Conservation (phyloP, 768 basidiomycete genomes). For the Boletus subcaerulescens region DNA sequence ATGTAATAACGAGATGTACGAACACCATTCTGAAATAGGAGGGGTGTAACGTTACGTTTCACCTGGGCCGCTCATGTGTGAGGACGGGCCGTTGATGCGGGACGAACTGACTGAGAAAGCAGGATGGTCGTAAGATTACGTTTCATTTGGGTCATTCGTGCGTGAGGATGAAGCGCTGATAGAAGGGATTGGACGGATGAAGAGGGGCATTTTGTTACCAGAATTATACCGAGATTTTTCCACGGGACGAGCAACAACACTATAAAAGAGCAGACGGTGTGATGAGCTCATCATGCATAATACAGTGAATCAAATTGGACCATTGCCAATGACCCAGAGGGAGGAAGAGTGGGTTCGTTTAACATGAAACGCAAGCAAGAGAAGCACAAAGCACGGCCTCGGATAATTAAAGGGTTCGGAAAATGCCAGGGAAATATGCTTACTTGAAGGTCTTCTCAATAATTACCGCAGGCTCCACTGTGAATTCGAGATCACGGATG, state of each 20-base stretch:
- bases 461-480: slow-evolving; percentile 47
- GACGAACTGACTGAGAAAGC: background rate
- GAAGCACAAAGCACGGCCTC: slow-evolving; percentile 13
- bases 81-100: slow-evolving; percentile 2
- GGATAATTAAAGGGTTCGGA: slow-evolving; percentile 23
- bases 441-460: slow-evolving; percentile 66
- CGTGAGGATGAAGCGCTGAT: background rate
- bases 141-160: background rate
- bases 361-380: slow-evolving; percentile 18
- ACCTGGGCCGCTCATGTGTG: slow-evolving; percentile 5
- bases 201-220: slow-evolving; percentile 62
- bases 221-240: slow-evolving; percentile 51
- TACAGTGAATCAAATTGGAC: slow-evolving; percentile 4
- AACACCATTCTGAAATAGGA: slow-evolving; percentile 16
- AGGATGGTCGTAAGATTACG: background rate
- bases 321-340: slow-evolving; percentile 1
- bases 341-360: slow-evolving; percentile 4
- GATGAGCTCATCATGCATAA: slow-evolving; percentile 13
- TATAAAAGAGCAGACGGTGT: slow-evolving; percentile 19
- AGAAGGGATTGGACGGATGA: slow-evolving; percentile 35
- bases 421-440: slow-evolving; percentile 27
- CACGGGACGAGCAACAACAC: slow-evolving; percentile 55
- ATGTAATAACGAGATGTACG: slow-evolving; percentile 18
- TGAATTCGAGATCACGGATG: slow-evolving; percentile 54
- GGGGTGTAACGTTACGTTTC: slow-evolving; percentile 1